These are phyloP conservation scores for Scutellaria barbata DNA, from an alignment of 257 asterid species.

Conservation along the genomic window DNA sequence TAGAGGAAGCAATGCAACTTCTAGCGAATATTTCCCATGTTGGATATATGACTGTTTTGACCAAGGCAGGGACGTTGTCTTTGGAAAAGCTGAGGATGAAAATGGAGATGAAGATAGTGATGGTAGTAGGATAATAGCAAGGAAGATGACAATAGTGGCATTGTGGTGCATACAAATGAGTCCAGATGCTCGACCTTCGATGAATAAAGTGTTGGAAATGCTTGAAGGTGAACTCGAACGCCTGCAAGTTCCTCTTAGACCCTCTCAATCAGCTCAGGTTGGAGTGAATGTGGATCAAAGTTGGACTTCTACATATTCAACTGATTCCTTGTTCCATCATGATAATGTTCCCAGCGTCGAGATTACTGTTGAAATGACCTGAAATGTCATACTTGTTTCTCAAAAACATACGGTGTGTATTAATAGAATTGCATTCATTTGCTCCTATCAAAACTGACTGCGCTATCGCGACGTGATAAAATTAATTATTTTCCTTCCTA, in stretches of 20 bases:
- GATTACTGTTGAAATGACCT: neutral
- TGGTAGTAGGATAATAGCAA: neutral
- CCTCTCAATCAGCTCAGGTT: neutral
- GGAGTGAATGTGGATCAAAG: conserved; percentile 10
- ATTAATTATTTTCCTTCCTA: no score
- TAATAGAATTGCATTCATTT: neutral
- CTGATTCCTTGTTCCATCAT: conserved; percentile 14
- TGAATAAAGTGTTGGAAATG: conserved; percentile 46
- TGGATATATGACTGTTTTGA: conserved; percentile 31
- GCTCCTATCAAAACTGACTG: neutral
- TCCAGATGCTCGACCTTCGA: conserved; percentile 46
- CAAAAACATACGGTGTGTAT: neutral
- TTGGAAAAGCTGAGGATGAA: neutral
- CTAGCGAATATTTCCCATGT: conserved; percentile 22
- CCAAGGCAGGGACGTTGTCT: conserved; percentile 28
- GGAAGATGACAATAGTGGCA: conserved; percentile 40
- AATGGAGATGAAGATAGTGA: neutral
- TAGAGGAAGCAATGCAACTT: neutral
- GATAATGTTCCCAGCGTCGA: neutral
- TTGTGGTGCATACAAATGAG: conserved; percentile 33
- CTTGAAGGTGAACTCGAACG: conserved; percentile 41
- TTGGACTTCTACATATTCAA: conserved; percentile 7
- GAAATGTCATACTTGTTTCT: neutral
- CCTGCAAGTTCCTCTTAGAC: conserved; percentile 31
- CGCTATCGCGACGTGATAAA: no score